phyloP scores from a whole-genome alignment of 2,329 filamentous ascomycete species.

The Huntiella abstrusa region DNA sequence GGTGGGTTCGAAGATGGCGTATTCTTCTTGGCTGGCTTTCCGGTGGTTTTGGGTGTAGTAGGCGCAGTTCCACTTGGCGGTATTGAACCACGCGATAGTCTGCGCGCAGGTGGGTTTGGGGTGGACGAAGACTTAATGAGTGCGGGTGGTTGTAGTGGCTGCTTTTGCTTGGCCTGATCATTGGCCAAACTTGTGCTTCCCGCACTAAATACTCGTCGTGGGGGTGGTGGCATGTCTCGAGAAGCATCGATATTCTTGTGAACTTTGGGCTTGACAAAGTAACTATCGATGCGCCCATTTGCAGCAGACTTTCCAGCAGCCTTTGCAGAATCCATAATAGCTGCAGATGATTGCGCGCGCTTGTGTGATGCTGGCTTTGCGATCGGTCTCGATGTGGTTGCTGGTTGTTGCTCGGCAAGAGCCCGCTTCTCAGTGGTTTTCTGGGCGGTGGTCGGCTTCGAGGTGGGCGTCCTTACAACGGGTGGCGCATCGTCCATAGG shows the following conservation, averaged over 20 bases:
- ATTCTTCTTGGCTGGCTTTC: background rate
- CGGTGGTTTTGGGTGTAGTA: background rate
- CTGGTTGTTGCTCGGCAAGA: background rate
- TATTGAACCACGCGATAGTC: background rate
- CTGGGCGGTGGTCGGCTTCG: background rate
- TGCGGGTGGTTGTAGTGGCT: too few relatives aligned
- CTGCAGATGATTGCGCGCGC: background rate
- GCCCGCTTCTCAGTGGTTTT: background rate
- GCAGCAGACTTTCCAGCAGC: conserved; percentile 2
- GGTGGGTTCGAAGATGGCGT: background rate
- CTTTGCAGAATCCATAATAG: background rate
- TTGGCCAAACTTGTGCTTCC: background rate
- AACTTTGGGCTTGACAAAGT: conserved; percentile 4
- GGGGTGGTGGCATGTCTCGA: background rate
- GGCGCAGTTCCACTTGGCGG: background rate
- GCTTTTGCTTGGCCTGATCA: background rate
- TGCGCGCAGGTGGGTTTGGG: background rate
- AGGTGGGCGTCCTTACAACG: background rate
- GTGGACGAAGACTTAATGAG: too few relatives aligned
- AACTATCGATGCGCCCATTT: conserved; percentile 8
- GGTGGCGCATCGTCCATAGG: conserved; percentile 11
- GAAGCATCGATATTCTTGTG: background rate
- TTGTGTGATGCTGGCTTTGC: background rate
- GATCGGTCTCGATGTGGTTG: background rate
- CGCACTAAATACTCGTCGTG: conserved; percentile 1